phyloP scores from a whole-genome alignment of 2,329 filamentous ascomycete species.

The Phialocephala sp. region DNA sequence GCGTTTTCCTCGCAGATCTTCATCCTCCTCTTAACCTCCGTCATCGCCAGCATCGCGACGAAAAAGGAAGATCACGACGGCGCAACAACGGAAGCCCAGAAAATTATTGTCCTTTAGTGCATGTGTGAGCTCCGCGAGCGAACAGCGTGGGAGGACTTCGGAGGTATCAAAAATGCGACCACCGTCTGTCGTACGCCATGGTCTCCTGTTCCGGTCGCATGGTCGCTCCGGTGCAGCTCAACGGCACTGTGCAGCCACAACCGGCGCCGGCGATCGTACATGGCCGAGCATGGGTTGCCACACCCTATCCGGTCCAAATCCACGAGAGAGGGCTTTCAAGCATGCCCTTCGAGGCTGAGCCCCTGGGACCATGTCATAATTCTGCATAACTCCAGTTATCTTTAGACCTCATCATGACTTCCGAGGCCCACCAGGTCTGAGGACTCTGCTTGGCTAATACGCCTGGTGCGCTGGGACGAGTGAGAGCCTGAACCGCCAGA shows the following conservation, averaged over 20 bases:
- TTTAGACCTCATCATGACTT: background rate
- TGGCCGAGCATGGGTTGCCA: background rate
- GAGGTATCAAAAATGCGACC: background rate
- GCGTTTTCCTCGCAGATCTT: background rate
- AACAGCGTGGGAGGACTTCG: background rate
- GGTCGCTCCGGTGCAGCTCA: background rate
- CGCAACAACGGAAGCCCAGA: background rate
- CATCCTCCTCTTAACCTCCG: background rate
- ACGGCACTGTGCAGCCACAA: constrained; percentile 7
- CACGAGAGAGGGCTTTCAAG: background rate
- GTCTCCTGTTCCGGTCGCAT: background rate
- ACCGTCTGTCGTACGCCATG: background rate
- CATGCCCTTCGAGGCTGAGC: background rate
- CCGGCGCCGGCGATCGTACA: background rate
- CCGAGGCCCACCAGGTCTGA: background rate
- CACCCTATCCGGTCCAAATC: background rate
- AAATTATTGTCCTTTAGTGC: background rate
- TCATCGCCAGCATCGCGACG: background rate
- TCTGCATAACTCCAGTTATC: constrained; percentile 7
- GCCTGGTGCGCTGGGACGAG: background rate
- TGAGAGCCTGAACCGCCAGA: constrained; percentile 9
- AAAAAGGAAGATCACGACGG: background rate
- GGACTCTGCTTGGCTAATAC: background rate
- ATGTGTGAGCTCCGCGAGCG: background rate
- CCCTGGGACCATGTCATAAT: background rate